phyloP scores from a whole-genome alignment of 108 stramenopile genomes.

The Chaetoceros tenuissimus region DNA sequence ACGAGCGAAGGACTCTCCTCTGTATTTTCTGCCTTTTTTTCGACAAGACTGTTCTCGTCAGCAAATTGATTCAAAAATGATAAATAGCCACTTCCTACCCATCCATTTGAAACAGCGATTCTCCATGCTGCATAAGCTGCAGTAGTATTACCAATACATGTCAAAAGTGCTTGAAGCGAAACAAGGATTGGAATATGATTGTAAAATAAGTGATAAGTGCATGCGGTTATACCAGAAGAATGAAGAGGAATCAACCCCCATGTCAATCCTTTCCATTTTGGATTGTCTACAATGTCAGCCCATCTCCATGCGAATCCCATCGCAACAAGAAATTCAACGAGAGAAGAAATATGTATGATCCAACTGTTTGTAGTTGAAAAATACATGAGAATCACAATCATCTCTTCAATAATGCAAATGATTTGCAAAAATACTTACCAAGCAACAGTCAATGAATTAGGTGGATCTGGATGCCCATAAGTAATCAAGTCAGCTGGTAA shows the following conservation, averaged over 20 bases:
- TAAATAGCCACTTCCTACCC: conserved; percentile 24
- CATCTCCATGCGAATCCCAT: conserved; percentile 86
- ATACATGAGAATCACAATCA: neutral
- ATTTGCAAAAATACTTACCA: conserved; percentile 7
- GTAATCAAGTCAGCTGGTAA: conserved; percentile 12
- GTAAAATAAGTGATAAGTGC: conserved; percentile 90
- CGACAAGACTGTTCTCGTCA: neutral
- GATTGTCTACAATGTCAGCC: conserved; percentile 56
- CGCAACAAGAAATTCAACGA: conserved; percentile 84
- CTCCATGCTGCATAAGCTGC: conserved; percentile 63
- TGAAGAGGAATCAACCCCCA: conserved; percentile 90
- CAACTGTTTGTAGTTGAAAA: conserved; percentile 28
- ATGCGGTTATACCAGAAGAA: conserved; percentile 84
- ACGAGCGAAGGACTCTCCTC: conserved; percentile 43
- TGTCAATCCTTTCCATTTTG: conserved; percentile 84
- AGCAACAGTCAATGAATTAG: conserved; percentile 49
- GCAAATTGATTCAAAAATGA: conserved; percentile 3
- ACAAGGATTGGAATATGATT: conserved; percentile 79
- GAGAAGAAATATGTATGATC: conserved; percentile 83
- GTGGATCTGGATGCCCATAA: conserved; percentile 48
- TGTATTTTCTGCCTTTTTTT: conserved; percentile 1
- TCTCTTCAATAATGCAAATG: neutral
- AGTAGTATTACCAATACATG: conserved; percentile 75
- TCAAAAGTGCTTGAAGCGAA: conserved; percentile 75
- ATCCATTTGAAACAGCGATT: conserved; percentile 71